Conservation (phyloP, 306 rosid species). For the Trifolium dubium region DNA sequence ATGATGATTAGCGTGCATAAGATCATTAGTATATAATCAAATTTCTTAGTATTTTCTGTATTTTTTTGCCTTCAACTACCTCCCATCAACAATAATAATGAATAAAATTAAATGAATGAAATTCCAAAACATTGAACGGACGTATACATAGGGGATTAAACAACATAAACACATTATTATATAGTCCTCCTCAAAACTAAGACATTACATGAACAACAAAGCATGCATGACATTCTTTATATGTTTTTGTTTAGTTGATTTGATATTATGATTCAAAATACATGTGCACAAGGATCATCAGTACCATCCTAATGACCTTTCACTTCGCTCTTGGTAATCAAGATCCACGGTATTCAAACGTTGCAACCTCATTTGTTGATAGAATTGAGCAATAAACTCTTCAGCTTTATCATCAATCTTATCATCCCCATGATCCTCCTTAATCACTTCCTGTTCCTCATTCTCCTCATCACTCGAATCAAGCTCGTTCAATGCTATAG, state of each 20-base stretch:
- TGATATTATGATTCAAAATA: background rate
- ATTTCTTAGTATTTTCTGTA: constrained; percentile 2
- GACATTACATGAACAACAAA: background rate
- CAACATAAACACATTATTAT: background rate
- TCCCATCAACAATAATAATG: background rate
- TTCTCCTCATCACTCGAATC: constrained; percentile 29
- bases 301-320: constrained; percentile 56
- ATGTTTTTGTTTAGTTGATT: background rate
- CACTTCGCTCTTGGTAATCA: constrained; percentile 41
- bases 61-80: background rate
- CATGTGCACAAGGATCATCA: background rate
- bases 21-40: background rate
- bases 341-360: constrained; percentile 40
- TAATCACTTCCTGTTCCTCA: background rate
- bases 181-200: background rate
- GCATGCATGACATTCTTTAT: background rate
- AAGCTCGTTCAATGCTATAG: constrained; percentile 57
- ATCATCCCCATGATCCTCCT: constrained; percentile 49
- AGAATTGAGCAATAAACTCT: constrained; percentile 74
- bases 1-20: background rate
- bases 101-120: background rate
- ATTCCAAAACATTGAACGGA: background rate
- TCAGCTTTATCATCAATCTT: constrained; percentile 79
- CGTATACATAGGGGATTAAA: background rate
- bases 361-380: constrained; percentile 68